Percentiles rank a stretch among this genome's conserved stretches.
Conservation (phyloP, 208 protist genomes). For the Porcisia deanei region DNA sequence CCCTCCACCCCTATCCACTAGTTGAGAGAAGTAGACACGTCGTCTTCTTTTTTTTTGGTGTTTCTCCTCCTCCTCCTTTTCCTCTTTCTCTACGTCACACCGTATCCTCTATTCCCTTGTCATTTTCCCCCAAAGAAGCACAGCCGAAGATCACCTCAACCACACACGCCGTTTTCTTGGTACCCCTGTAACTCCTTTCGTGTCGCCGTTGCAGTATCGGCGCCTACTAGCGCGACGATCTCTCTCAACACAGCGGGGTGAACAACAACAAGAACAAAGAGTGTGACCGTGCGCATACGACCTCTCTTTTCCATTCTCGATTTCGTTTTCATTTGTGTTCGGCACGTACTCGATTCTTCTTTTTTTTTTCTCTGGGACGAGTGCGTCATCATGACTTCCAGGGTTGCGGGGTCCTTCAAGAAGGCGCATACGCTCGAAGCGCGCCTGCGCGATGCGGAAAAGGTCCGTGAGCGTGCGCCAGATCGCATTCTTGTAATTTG, state of each 20-base stretch:
- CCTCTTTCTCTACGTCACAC: neutral
- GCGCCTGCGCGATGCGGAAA: conserved; percentile 62
- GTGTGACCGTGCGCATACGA: too few relatives aligned
- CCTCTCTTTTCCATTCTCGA: too few relatives aligned
- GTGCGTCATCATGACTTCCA: conserved; percentile 10
- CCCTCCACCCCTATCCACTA: neutral
- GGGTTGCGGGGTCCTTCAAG: conserved; percentile 47
- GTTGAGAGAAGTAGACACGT: too few relatives aligned
- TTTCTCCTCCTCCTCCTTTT: too few relatives aligned
- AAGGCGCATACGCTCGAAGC: conserved; percentile 69
- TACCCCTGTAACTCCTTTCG: neutral
- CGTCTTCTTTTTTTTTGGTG: neutral
- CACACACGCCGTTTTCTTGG: neutral
- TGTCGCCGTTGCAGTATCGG: neutral
- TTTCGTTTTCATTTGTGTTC: neutral
- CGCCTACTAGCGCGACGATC: too few relatives aligned
- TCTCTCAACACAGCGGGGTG: too few relatives aligned
- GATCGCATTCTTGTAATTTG: conserved; percentile 92
- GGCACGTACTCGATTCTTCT: neutral
- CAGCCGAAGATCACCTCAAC: neutral
- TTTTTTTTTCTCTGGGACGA: conserved; percentile 3
- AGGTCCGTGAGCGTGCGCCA: conserved; percentile 70
- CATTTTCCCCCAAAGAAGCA: neutral
- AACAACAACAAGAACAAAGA: too few relatives aligned
- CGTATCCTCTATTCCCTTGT: neutral